Percentiles rank a stretch among this genome's conserved stretches.
phyloP scores from a whole-genome alignment of 108 stramenopile species.

The Cyclostephanos invisitatus region DNA sequence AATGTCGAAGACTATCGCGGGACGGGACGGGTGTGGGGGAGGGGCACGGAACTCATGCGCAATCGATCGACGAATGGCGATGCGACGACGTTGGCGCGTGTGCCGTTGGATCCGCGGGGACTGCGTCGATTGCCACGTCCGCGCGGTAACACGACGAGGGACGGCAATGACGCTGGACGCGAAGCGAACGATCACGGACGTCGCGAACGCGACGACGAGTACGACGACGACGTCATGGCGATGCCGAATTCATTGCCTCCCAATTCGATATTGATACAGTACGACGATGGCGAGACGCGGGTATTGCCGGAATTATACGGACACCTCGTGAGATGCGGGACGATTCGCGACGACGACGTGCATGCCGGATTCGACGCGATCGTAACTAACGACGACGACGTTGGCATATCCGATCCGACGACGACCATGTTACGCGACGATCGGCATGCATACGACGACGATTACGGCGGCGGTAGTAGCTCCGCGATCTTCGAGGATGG shows the following conservation, averaged over 20 bases:
- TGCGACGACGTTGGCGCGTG: not conserved
- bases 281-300: conserved; percentile 69
- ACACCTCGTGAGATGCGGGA: conserved; percentile 33
- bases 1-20: conserved; percentile 16
- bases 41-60: too few species aligned
- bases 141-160: too few species aligned
- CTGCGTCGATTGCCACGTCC: too few species aligned
- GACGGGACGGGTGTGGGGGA: not conserved
- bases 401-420: too few species aligned
- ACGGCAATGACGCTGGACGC: not conserved
- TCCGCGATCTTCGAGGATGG: conserved; percentile 27
- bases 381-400: too few species aligned
- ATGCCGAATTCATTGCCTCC: conserved; percentile 61
- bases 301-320: conserved; percentile 49
- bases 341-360: conserved; percentile 6
- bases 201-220: too few species aligned
- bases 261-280: conserved; percentile 70
- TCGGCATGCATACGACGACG: not conserved
- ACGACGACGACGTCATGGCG: conserved; percentile 5
- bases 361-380: not conserved
- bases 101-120: too few species aligned
- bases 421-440: not conserved
- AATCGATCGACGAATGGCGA: too few species aligned
- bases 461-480: not conserved
- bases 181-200: too few species aligned